Base-by-base conservation (phyloP, 345 rosid species). In the Boechera stricta region DNA sequence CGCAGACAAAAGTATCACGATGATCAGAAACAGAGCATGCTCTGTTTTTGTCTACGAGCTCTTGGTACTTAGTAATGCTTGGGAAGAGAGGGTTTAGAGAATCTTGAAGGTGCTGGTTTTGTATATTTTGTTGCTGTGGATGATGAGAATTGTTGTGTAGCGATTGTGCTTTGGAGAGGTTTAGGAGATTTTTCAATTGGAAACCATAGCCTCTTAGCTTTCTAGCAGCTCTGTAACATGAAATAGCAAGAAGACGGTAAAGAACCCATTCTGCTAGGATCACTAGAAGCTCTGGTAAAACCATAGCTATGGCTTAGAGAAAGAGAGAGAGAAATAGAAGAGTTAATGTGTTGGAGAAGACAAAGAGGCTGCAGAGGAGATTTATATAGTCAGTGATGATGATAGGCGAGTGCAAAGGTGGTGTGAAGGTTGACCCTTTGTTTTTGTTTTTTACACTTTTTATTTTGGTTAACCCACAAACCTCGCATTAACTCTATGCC, bases 171-270 rank as follows among this genome's bases (percentile, higher is more conserved):
- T 79, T 64, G 0, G 76, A 74, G 58, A 75, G 36, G 71, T 26
- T 57, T 3, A 79, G 7, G 15, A 80, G 83, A 63, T 76, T 86
- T 70, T 71, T 83, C 1, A 72, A 74, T 48, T 87, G 79, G 78
- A 80, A 82, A 7, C 86, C 92, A 71, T 79, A 88, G 85, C 80
- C 85, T 68, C 82, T 76, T 70, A 89, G 76, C 83, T 87, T 94
- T 72, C 76, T 84, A 21, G 88, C 90, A 35, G 97, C 93, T 74
- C 63, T 84, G 74, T 87, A 87, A 66, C 82, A 91, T 28, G 88
- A 87, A 66, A 81, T 86, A 36, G 91, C 86, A 12, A 88, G 79
- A 26, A 90, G 86, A 70, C 81, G 86, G 87, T 86, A 83, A 41
- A 79, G 66, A n/a, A 88, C 69, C 95, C 93, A 84, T 41, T 85